Base-by-base conservation (phyloP, 805 yeast species). In the Kodamaea nitidulidarum region DNA sequence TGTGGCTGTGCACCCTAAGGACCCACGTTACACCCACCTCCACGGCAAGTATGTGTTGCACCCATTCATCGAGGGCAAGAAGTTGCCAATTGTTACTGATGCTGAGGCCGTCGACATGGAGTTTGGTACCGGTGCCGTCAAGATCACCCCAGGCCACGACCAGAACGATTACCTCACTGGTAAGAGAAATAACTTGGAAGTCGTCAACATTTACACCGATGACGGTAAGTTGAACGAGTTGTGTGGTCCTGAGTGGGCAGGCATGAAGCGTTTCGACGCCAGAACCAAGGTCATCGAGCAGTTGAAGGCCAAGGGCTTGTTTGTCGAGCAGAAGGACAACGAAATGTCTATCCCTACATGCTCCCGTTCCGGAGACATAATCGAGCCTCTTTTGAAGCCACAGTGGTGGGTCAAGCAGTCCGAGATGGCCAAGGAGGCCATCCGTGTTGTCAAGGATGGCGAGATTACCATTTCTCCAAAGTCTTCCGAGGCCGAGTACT, bases 121-220 rank as follows among this genome's bases (percentile, higher is more conserved):
- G 63, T 93, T 93, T 52, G 98, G 98, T 76, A 93, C 98, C 46
- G 98, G 98, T 82, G 98, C 98, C 35, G 98, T 93, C 46, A 93
- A 93, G 70, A 93, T 93, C 61, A 93, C 98, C 10, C 98, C 98
- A 44, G 97, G 96, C 32, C 98, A 93, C 66, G 98, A 93, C 68
- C 84, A 81, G 55, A 93, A 93, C 75, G 98, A 93, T 87, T 88
- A 87, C 76, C 76, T 73, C 58, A 88, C 96, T 39, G 98, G 98
- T 71, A 90, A 86, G 71, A 88, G 98, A 71, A 86, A 88, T 64
- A 71, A 78, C 56, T 75, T 93, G 55, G 96, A 88, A 61, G 78
- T 88, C 56, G 76, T 93, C 67, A 90, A 88, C 67, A 88, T 93
- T 49, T 71, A 85, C 52, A 91, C 95, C 41, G 98, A 93, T 58